phyloP scores from a whole-genome alignment of 2,329 filamentous ascomycete genomes.

The Myriosclerotinia scirpicola region DNA sequence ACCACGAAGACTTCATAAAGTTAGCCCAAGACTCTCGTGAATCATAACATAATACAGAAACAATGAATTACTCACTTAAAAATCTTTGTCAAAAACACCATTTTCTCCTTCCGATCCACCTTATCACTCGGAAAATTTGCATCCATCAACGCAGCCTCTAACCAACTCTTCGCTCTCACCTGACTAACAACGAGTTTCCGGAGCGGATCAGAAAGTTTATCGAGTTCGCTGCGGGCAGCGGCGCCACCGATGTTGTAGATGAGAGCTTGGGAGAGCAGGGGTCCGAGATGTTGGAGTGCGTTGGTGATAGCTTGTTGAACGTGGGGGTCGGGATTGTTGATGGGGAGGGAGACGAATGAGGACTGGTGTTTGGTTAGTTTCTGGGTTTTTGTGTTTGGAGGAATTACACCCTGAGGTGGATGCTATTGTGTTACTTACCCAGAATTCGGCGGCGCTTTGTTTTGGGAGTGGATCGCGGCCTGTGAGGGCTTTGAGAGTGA shows the following conservation, averaged over 20 bases:
- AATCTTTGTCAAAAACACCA: constrained; percentile 64
- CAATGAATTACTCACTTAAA: constrained; percentile 50
- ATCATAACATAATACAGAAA: neutral
- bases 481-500: constrained; percentile 67
- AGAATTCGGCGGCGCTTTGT: constrained; percentile 70
- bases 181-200: constrained; percentile 64
- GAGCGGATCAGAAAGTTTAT: constrained; percentile 67
- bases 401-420: neutral
- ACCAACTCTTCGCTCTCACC: constrained; percentile 58
- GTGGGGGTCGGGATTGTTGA: constrained; percentile 10
- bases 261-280: constrained; percentile 58
- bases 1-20: constrained; percentile 56
- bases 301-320: constrained; percentile 43
- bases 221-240: constrained; percentile 69
- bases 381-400: neutral
- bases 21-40: neutral
- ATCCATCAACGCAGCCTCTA: constrained; percentile 57
- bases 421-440: constrained; percentile 51
- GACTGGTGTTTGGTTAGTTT: constrained; percentile 44
- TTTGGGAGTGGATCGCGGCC: constrained; percentile 76
- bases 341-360: constrained; percentile 47
- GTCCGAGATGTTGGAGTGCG: constrained; percentile 60
- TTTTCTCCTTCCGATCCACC: constrained; percentile 59
- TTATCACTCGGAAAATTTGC: constrained; percentile 57
- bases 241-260: constrained; percentile 67